Evolutionary conservation across 805 yeast genomes (phyloP).

Genomic region (Wickerhamiella allomyrinae): DNA sequence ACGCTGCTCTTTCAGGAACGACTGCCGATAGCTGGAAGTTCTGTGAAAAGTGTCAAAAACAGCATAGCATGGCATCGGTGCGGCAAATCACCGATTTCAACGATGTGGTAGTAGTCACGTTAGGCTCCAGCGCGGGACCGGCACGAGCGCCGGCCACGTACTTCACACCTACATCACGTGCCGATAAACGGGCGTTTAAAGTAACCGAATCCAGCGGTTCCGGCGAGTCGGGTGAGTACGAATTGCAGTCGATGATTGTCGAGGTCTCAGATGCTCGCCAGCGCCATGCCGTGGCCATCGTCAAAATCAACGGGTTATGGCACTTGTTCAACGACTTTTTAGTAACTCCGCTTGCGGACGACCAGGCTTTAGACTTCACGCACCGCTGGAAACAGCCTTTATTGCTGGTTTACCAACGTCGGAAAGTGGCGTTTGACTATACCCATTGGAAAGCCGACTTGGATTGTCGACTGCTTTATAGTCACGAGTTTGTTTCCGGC

Average conservation of each 20-base stretch:
- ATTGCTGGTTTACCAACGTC: slow-evolving; percentile 13
- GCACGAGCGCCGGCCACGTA: neutral
- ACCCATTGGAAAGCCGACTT: slow-evolving; percentile 36
- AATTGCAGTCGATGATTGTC: slow-evolving; percentile 24
- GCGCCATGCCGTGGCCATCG: slow-evolving; percentile 25
- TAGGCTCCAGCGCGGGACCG: neutral
- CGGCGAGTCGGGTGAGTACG: slow-evolving; percentile 17
- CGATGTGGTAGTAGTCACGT: slow-evolving; percentile 32
- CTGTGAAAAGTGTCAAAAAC: slow-evolving; percentile 38
- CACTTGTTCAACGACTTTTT: slow-evolving; percentile 80
- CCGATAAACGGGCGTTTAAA: slow-evolving; percentile 10
- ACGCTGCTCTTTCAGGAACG: slow-evolving; percentile 13
- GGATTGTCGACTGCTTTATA: slow-evolving; percentile 51
- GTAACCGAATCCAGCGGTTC: slow-evolving; percentile 8
- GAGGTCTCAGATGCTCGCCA: slow-evolving; percentile 22
- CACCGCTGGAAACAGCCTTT: slow-evolving; percentile 71
- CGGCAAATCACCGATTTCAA: slow-evolving; percentile 44
- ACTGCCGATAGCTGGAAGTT: slow-evolving; percentile 22
- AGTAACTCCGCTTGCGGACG: slow-evolving; percentile 58
- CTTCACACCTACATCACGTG: slow-evolving; percentile 6
- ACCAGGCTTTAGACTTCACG: slow-evolving; percentile 61
- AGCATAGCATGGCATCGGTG: slow-evolving; percentile 41
- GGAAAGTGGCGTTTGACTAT: slow-evolving; percentile 27
- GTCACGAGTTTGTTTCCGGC: slow-evolving; percentile 60
- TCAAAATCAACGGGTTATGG: slow-evolving; percentile 37